These are phyloP conservation scores for Saccharum spontaneum DNA, from an alignment of 176 grass and related monocot genomes.

Conservation along the genomic window DNA sequence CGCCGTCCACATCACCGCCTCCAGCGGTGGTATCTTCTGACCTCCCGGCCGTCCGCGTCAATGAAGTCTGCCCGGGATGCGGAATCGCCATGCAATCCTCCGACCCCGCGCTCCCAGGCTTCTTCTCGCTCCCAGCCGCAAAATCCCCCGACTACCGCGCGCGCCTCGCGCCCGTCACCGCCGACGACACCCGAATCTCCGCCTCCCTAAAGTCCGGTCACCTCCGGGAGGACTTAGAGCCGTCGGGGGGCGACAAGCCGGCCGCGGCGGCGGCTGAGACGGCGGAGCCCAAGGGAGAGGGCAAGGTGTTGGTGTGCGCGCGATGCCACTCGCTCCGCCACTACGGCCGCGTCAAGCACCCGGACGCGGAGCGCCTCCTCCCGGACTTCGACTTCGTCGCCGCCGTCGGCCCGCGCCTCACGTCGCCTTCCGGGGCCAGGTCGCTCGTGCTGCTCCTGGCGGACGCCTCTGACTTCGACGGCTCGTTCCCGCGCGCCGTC, in stretches of 20 bases:
- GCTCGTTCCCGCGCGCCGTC: constrained; percentile 75
- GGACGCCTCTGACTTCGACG: constrained; percentile 75
- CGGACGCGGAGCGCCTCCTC: constrained; percentile 64
- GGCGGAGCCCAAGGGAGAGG: constrained; percentile 9
- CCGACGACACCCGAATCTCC: constrained; percentile 56
- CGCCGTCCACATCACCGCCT: neutral
- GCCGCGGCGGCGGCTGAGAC: neutral
- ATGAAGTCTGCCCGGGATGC: constrained; percentile 49
- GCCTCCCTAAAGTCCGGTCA: constrained; percentile 44
- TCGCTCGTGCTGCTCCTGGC: constrained; percentile 82
- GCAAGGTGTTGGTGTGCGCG: constrained; percentile 58
- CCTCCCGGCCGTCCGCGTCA: neutral
- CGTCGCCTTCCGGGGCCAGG: constrained; percentile 67
- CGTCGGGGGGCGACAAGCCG: neutral
- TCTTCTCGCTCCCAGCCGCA: constrained; percentile 53
- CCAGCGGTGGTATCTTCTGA: neutral
- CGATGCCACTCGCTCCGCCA: constrained; percentile 87
- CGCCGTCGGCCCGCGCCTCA: constrained; percentile 57
- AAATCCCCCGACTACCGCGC: constrained; percentile 51
- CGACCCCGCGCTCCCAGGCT: constrained; percentile 62
- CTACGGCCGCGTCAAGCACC: constrained; percentile 69
- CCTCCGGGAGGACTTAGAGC: constrained; percentile 26
- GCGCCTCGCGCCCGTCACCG: constrained; percentile 40
- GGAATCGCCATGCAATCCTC: constrained; percentile 67
- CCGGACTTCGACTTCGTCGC: constrained; percentile 79